Conservation (phyloP, 768 basidiomycete species). For the Cystobasidium tubakii region DNA sequence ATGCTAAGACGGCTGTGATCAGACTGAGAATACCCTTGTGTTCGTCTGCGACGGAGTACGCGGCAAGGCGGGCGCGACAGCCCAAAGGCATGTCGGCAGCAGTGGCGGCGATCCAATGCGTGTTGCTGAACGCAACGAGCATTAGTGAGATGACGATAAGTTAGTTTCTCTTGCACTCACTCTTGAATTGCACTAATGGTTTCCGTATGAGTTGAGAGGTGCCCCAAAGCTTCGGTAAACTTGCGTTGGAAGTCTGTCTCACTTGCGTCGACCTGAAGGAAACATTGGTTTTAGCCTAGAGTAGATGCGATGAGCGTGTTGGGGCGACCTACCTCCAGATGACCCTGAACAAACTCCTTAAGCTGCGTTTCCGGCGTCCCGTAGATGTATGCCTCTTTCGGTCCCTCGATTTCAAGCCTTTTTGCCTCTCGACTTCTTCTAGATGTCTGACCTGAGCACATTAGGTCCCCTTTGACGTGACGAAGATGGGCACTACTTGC, state of each 20-base stretch:
- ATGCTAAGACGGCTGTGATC: slow-evolving; percentile 27
- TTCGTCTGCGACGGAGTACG: slow-evolving; percentile 44
- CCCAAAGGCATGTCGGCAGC: slow-evolving; percentile 49
- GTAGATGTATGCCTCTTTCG: slow-evolving; percentile 31
- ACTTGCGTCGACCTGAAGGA: slow-evolving; percentile 10
- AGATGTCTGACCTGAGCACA: slow-evolving; percentile 46
- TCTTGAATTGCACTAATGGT: slow-evolving; percentile 47
- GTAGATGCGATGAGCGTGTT: background rate
- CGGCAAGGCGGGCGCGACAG: slow-evolving; percentile 49
- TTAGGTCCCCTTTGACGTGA: slow-evolving; percentile 46
- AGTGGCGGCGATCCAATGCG: slow-evolving; percentile 49
- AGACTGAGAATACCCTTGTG: slow-evolving; percentile 49
- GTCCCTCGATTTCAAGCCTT: slow-evolving; percentile 33
- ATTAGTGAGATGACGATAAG: background rate
- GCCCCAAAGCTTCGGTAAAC: slow-evolving; percentile 49
- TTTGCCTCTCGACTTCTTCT: slow-evolving; percentile 41
- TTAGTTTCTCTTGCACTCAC: slow-evolving; percentile 44
- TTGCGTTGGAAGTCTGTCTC: slow-evolving; percentile 48
- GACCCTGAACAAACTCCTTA: slow-evolving; percentile 26
- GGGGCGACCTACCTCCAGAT: background rate
- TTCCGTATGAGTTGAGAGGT: slow-evolving; percentile 51
- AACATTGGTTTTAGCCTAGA: background rate
- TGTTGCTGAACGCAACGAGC: slow-evolving; percentile 42
- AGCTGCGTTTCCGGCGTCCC: slow-evolving; percentile 24
- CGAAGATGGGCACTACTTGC: slow-evolving; percentile 47